Evolutionary conservation across 163 green algal species (phyloP), one percentile per base, ranked within the genome.

Genomic region (Coccomyxa subellipsoidea): DNA sequence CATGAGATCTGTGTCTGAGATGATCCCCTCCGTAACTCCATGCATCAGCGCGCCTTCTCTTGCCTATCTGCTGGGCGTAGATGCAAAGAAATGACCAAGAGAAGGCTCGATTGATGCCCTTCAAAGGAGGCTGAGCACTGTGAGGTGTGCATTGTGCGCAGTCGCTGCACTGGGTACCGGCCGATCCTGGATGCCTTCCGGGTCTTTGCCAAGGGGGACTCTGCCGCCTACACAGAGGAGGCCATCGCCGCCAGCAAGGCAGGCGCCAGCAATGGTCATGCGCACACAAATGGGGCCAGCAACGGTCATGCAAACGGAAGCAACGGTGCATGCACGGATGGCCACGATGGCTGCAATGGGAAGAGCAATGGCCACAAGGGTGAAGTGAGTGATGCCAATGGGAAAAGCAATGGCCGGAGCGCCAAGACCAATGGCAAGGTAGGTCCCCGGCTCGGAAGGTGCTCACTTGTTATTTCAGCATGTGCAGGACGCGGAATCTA

Each of bases 101-200:
- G n/a, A n/a, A n/a, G n/a, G n/a, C n/a, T n/a, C n/a, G n/a, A n/a
- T n/a, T n/a, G n/a, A n/a, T n/a, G n/a, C n/a, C n/a, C n/a, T n/a
- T n/a, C n/a, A n/a, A n/a, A n/a, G 47, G 5, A 27, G 21, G 8
- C 39, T 54, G 39, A 8, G 23, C 4, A 59, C 3, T 7, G 3
- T 12, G 47, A n/a, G 21, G 3, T 59, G 2, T 59, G 3, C 2
- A 59, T 59, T 59, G 47, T 18, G 47, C 23, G 80, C 90, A 96
- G 93, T 85, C 93, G 96, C 38, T 99, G 96, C 86, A 99, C 96
- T 0, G 96, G 96, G 6, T 99, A 99, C 86, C 89, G 96, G 0
- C 96, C 96, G 18, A 99, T 99, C 81, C 83, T 99, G 36, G 95
- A 99, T 72, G 96, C 96, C 34, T 99, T 99, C 90, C 92, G 91